Evolutionary conservation across 1,284 basidiomycete genomes (phyloP).

Genomic region (Porodaedalea pini): DNA sequence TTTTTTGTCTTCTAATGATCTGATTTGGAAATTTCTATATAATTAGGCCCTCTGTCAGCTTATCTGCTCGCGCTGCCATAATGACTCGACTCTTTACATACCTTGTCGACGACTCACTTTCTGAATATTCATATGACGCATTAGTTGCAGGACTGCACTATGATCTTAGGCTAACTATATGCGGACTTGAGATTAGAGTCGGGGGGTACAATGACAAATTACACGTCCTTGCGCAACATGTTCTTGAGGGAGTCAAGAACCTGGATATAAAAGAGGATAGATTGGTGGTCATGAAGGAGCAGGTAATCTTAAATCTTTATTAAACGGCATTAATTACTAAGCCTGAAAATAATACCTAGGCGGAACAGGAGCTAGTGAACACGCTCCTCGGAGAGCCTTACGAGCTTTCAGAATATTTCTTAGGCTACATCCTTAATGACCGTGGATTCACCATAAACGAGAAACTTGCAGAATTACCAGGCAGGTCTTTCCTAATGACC

Average conservation of each 20-base stretch:
- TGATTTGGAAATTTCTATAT: too few relatives aligned
- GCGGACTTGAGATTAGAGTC: constrained; percentile 69
- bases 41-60: constrained; percentile 49
- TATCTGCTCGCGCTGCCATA: constrained; percentile 53
- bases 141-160: constrained; percentile 88
- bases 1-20: background rate
- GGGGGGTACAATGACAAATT: constrained; percentile 96
- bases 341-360: constrained; percentile 35
- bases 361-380: constrained; percentile 77
- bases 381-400: constrained; percentile 86
- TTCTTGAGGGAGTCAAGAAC: constrained; percentile 70
- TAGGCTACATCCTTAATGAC: constrained; percentile 67
- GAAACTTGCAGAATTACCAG: constrained; percentile 69
- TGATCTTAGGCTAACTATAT: constrained; percentile 61
- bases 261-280: constrained; percentile 71
- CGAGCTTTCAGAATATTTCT: constrained; percentile 76
- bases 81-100: constrained; percentile 80
- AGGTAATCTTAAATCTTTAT: constrained; percentile 44
- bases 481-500: constrained; percentile 43
- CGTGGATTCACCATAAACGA: constrained; percentile 79
- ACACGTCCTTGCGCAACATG: constrained; percentile 68
- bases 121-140: constrained; percentile 92
- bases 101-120: constrained; percentile 84
- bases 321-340: constrained; percentile 6
- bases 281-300: constrained; percentile 83